Conservation (phyloP, 495 filamentous ascomycete species). For the Penicillium diatomitis region DNA sequence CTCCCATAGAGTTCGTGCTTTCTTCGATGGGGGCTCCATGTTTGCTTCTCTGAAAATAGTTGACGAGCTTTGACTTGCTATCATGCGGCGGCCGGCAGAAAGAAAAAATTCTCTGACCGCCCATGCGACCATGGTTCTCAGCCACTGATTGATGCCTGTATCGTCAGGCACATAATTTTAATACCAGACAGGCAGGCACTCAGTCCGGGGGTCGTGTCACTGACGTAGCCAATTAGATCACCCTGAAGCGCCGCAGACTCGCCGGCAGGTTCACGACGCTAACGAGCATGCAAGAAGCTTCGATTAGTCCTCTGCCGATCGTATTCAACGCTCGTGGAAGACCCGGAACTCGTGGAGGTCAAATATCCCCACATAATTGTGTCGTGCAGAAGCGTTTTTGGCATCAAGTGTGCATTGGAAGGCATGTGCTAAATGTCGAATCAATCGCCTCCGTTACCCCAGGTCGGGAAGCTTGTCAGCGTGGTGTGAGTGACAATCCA, state of each 20-base stretch:
- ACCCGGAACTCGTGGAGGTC: too few relatives aligned
- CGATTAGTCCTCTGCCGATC: too few relatives aligned
- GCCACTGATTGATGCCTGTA: constrained; percentile 7
- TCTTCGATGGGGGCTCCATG: constrained; percentile 42
- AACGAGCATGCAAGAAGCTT: constrained; percentile 11
- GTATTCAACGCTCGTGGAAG: too few relatives aligned
- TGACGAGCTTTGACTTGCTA: constrained; percentile 1
- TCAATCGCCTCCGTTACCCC: constrained; percentile 35
- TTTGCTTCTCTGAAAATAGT: constrained; percentile 1
- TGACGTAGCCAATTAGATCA: constrained; percentile 40
- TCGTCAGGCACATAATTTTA: constrained; percentile 4
- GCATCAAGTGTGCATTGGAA: constrained; percentile 31
- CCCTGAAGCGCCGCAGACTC: background rate
- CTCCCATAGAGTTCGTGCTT: constrained; percentile 36
- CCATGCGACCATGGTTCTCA: background rate
- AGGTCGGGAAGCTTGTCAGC: constrained; percentile 46
- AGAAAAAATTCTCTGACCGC: constrained; percentile 28
- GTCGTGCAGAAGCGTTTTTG: constrained; percentile 8
- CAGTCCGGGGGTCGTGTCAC: constrained; percentile 1
- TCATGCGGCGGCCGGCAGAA: constrained; percentile 15
- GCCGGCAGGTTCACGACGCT: constrained; percentile 2
- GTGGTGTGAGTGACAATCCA: constrained; percentile 36
- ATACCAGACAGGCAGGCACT: background rate
- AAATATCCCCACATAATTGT: background rate
- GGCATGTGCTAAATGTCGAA: constrained; percentile 40